Conservation (phyloP, 495 filamentous ascomycete genomes). For the Penicillium steckii region DNA sequence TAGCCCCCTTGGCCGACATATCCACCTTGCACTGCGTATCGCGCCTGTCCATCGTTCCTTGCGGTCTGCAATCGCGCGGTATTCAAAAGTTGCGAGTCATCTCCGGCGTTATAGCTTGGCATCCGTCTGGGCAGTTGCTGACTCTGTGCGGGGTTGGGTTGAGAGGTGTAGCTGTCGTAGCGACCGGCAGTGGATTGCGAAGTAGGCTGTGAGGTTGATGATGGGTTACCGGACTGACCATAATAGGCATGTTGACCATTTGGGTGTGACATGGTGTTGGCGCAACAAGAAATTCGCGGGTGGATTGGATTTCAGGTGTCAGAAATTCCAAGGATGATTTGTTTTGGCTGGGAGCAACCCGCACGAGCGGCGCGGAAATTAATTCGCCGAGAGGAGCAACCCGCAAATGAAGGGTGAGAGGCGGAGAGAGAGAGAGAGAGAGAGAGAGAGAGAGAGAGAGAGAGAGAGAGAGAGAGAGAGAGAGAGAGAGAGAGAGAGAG, state of each 20-base stretch:
- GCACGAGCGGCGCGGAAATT: constrained; percentile 13
- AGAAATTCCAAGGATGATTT: background rate
- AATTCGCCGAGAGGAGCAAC: constrained; percentile 7
- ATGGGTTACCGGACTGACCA: constrained; percentile 38
- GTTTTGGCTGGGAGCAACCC: background rate
- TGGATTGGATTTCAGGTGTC: constrained; percentile 1
- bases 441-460: background rate
- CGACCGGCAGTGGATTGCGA: constrained; percentile 20
- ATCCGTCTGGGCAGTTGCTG: constrained; percentile 50
- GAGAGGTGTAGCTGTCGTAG: constrained; percentile 21
- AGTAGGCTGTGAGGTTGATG: constrained; percentile 27
- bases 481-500: too few species aligned
- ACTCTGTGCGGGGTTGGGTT: constrained; percentile 25
- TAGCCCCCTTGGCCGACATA: constrained; percentile 20
- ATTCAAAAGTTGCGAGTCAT: constrained; percentile 61
- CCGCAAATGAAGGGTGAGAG: background rate
- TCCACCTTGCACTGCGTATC: constrained; percentile 19
- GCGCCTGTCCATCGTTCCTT: constrained; percentile 30
- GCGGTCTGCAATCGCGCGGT: constrained; percentile 27
- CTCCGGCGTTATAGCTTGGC: constrained; percentile 76
- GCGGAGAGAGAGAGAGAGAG: background rate
- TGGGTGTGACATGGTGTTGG: constrained; percentile 44
- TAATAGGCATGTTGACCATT: constrained; percentile 49
- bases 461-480: background rate
- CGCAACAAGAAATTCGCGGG: background rate